phyloP scores from a whole-genome alignment of 768 basidiomycete species.

The Rossbeevera mucosa region DNA sequence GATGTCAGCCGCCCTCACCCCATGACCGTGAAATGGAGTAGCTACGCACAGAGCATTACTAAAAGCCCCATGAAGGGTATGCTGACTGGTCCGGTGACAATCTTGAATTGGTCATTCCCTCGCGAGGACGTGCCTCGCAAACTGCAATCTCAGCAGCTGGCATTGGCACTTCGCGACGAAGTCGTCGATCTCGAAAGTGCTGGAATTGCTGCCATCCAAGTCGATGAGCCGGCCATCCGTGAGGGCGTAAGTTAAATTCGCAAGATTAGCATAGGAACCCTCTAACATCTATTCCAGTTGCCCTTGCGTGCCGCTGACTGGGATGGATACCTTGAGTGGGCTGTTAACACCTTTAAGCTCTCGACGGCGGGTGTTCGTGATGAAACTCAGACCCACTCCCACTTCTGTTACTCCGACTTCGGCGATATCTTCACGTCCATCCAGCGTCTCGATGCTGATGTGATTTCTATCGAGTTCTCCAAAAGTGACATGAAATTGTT shows the following conservation, averaged over 20 bases:
- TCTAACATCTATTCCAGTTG: slow-evolving; percentile 43
- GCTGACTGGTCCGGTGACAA: slow-evolving; percentile 97
- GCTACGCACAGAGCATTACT: slow-evolving; percentile 93
- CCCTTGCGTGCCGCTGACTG: slow-evolving; percentile 96
- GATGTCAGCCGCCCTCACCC: slow-evolving; percentile 90
- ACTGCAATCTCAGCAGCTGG: slow-evolving; percentile 96
- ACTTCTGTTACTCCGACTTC: slow-evolving; percentile 99
- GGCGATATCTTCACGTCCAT: slow-evolving; percentile 98
- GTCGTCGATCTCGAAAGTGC: slow-evolving; percentile 96
- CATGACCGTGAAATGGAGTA: slow-evolving; percentile 96
- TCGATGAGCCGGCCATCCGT: slow-evolving; percentile 99
- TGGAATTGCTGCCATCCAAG: slow-evolving; percentile 96
- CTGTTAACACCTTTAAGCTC: slow-evolving; percentile 98
- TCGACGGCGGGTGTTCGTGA: slow-evolving; percentile 94
- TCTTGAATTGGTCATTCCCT: slow-evolving; percentile 99
- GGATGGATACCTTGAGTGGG: slow-evolving; percentile 96
- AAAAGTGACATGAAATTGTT: slow-evolving; percentile 99
- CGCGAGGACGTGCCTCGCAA: slow-evolving; percentile 96
- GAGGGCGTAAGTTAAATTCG: slow-evolving; percentile 69
- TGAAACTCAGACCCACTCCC: slow-evolving; percentile 94
- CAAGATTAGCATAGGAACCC: not conserved
- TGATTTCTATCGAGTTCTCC: slow-evolving; percentile 97
- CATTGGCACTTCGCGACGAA: slow-evolving; percentile 96
- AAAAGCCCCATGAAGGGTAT: slow-evolving; percentile 98
- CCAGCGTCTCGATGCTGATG: slow-evolving; percentile 94